Evolutionary conservation across 306 rosid species (phyloP), one percentile per base, ranked within the genome.

Genomic region (Glycine soja): DNA sequence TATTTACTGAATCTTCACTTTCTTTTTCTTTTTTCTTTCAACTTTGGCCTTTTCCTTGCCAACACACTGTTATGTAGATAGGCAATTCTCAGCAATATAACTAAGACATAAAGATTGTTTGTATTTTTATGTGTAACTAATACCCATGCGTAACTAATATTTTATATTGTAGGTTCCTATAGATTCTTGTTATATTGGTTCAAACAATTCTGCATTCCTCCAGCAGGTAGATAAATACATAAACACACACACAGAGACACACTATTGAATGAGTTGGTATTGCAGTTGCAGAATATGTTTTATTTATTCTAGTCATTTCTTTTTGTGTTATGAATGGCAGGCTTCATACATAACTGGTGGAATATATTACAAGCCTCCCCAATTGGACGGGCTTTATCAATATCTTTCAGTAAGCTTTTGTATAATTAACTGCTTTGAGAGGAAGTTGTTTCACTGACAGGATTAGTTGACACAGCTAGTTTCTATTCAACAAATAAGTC

Each of bases 271-370:
- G 70, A 11, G 47, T 85, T 64, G 52, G 69, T 86, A 50, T 78
- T 82, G 48, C 63, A 6, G 56, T 67, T 77, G 78, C 48, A 58
- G 53, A 73, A 8, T 34, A 38, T 54, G 53, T 72, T 84, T 40
- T 70, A 53, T 74, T 76, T 40, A 45, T 84, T 82, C 68, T 16
- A 7, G 40, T 77, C 6, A 82, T 77, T 85, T 75, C 53, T 78
- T 81, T 38, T 79, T 62, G 75, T 85, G 80, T 62, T 75, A 70
- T 66, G 72, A 52, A 75, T 85, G 54, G 65, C 87, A 93, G 97
- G 98, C 99, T 77, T 93, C 98, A 72, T 93, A 89, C 82, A 95
- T 95, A 70, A 93, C 98, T 15, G 96, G 93, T 75, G 99, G 98
- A 70, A 95, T 95, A 76, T 95, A 95, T 90, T 85, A 91, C 88